Evolutionary conservation across 2,329 filamentous ascomycete genomes (phyloP).

Genomic region (Calonectria henricotiae): DNA sequence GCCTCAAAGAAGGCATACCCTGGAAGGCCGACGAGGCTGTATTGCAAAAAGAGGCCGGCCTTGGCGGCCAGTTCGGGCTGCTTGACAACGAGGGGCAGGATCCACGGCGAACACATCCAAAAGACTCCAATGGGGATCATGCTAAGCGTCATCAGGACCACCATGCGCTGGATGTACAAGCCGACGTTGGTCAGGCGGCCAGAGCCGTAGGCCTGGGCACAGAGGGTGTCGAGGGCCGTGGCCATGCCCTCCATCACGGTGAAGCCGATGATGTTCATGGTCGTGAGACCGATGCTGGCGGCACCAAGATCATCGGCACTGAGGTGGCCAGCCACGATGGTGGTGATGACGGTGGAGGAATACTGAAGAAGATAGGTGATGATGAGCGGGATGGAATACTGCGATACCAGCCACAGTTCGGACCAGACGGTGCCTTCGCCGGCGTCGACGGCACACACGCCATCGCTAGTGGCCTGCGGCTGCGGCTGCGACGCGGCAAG

Average conservation of each 20-base stretch:
- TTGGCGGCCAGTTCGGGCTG: slow-evolving; percentile 66
- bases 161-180: slow-evolving; percentile 69
- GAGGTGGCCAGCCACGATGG: slow-evolving; percentile 69
- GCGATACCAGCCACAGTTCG: slow-evolving; percentile 44
- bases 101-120: slow-evolving; percentile 67
- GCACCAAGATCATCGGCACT: slow-evolving; percentile 70
- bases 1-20: slow-evolving; percentile 71
- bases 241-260: slow-evolving; percentile 58
- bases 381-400: slow-evolving; percentile 64
- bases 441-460: not conserved
- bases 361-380: slow-evolving; percentile 71
- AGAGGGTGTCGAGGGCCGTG: slow-evolving; percentile 51
- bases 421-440: slow-evolving; percentile 30
- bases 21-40: slow-evolving; percentile 67
- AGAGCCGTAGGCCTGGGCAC: slow-evolving; percentile 53
- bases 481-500: not conserved
- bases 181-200: slow-evolving; percentile 67
- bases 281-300: slow-evolving; percentile 68
- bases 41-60: slow-evolving; percentile 66
- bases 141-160: slow-evolving; percentile 65
- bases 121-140: slow-evolving; percentile 66
- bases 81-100: slow-evolving; percentile 64
- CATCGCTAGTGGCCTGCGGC: not conserved
- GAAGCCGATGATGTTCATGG: slow-evolving; percentile 69
- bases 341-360: slow-evolving; percentile 67